These are phyloP conservation scores for Erysimum cheiranthoides DNA, from an alignment of 345 rosid species.

Conservation along the genomic window DNA sequence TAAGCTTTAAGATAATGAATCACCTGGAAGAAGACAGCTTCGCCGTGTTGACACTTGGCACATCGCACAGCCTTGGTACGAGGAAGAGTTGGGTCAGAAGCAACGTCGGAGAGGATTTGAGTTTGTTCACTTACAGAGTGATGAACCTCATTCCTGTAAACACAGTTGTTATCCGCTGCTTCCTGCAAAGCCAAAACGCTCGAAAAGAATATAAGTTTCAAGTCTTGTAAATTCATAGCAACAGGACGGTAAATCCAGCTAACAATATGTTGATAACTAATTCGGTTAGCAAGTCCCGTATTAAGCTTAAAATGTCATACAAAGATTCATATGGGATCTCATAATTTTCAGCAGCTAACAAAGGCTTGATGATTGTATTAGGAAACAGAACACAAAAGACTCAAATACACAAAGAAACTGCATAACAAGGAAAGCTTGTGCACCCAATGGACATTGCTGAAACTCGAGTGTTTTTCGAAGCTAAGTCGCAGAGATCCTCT, in stretches of 20 bases:
- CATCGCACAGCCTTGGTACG: slow-evolving; percentile 76
- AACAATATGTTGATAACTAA: neutral
- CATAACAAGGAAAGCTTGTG: slow-evolving; percentile 8
- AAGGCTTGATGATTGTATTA: neutral
- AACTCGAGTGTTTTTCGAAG: neutral
- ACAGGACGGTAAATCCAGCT: neutral
- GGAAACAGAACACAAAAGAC: neutral
- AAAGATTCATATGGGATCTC: slow-evolving; percentile 5
- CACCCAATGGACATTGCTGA: neutral
- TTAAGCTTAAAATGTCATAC: neutral
- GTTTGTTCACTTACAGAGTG: slow-evolving; percentile 76
- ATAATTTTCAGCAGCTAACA: neutral
- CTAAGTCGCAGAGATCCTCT: slow-evolving; percentile 4
- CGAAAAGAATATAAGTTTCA: neutral
- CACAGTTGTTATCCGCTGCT: slow-evolving; percentile 69
- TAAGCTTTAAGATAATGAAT: neutral
- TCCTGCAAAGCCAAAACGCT: slow-evolving; percentile 54
- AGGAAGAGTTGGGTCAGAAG: slow-evolving; percentile 88
- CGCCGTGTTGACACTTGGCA: slow-evolving; percentile 58
- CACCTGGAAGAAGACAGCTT: slow-evolving; percentile 91
- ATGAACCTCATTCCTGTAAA: slow-evolving; percentile 76
- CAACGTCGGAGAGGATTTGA: slow-evolving; percentile 74
- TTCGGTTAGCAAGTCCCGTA: neutral
- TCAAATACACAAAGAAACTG: neutral
- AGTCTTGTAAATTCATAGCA: neutral